Evolutionary conservation across 306 rosid genomes (phyloP).

Genomic region (Lupinus albus): DNA sequence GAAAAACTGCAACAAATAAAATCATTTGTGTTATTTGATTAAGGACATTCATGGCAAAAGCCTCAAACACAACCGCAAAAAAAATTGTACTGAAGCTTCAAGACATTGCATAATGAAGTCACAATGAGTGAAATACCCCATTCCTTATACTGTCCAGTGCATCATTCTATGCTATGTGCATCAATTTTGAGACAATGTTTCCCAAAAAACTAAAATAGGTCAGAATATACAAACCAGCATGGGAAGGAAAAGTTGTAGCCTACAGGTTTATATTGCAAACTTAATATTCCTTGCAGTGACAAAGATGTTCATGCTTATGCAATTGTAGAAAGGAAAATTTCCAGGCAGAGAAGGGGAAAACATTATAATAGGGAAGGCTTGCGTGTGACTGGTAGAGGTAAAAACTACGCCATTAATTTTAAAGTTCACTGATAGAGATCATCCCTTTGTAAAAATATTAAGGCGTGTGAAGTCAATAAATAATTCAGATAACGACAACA

Average conservation of each 20-base stretch:
- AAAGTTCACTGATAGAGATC: neutral
- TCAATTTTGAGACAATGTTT: neutral
- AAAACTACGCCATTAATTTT: conserved; percentile 8
- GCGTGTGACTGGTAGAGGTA: neutral
- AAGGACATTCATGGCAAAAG: conserved; percentile 33
- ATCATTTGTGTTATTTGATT: conserved; percentile 51
- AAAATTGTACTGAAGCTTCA: neutral
- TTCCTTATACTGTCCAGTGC: neutral
- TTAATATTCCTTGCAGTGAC: neutral
- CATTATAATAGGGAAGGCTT: neutral
- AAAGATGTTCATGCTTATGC: neutral
- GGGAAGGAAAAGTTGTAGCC: neutral
- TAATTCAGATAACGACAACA: conserved; percentile 33
- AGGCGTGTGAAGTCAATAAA: conserved; percentile 11
- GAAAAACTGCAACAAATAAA: conserved; percentile 79
- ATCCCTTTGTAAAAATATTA: conserved; percentile 4
- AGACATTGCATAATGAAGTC: conserved; percentile 6
- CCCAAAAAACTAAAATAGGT: neutral
- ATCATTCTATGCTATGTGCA: neutral
- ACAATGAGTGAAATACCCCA: neutral
- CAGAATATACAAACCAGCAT: conserved; percentile 8
- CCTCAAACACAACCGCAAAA: conserved; percentile 17
- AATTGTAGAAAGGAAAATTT: conserved; percentile 5
- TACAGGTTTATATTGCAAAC: neutral
- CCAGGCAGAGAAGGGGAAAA: neutral